A percentile compares a stretch with the other conserved stretches of the same genome.
Evolutionary conservation across 805 yeast genomes (phyloP).

Genomic region (Candida pini): DNA sequence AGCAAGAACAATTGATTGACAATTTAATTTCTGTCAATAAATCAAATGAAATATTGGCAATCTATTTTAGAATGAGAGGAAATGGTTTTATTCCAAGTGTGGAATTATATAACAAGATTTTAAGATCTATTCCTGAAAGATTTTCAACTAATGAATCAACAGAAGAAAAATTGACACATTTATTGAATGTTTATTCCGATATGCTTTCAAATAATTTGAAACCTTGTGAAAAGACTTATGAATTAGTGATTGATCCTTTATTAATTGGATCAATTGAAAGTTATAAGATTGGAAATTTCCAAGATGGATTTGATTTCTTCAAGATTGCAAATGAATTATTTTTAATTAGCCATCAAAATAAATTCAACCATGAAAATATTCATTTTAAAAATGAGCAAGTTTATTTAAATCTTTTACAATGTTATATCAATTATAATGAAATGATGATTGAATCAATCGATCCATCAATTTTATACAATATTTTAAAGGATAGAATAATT

Average conservation of each 20-base stretch:
- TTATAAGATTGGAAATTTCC: constrained; percentile 29
- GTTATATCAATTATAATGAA: constrained; percentile 24
- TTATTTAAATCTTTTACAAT: constrained; percentile 19
- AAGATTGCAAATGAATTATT: constrained; percentile 46
- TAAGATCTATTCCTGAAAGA: constrained; percentile 49
- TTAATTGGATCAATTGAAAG: constrained; percentile 44
- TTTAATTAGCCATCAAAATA: constrained; percentile 22
- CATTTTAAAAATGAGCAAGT: constrained; percentile 11
- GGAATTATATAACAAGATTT: constrained; percentile 46
- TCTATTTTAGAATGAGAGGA: constrained; percentile 26
- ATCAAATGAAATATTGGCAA: constrained; percentile 30
- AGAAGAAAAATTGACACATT: constrained; percentile 55
- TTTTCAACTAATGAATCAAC: constrained; percentile 43
- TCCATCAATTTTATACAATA: constrained; percentile 12
- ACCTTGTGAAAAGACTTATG: constrained; percentile 53
- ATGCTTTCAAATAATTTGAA: constrained; percentile 46
- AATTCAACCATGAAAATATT: constrained; percentile 11
- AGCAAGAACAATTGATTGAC: constrained; percentile 21
- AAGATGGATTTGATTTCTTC: constrained; percentile 41
- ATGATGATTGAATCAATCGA: constrained; percentile 12
- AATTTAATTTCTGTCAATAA: constrained; percentile 17
- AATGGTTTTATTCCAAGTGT: constrained; percentile 42
- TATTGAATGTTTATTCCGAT: constrained; percentile 66
- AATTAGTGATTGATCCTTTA: constrained; percentile 44
- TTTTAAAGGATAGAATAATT: constrained; percentile 11